These are phyloP conservation scores for Myxozyma neotropica DNA, from an alignment of 805 yeast genomes.

Conservation along the genomic window DNA sequence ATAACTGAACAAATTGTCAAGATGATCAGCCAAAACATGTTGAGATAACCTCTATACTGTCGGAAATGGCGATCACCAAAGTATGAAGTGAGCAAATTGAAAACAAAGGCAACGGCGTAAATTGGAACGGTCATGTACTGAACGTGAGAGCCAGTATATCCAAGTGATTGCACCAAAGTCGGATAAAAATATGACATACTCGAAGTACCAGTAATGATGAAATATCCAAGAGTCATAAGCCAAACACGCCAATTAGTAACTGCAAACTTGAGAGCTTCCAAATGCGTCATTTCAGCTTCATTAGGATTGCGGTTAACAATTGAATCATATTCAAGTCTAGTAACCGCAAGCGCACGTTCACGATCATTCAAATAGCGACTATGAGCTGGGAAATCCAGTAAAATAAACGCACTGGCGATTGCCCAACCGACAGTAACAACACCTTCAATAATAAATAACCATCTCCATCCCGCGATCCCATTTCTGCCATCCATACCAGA, in stretches of 20 bases:
- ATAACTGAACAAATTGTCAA: slow-evolving; percentile 14
- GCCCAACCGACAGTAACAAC: slow-evolving; percentile 18
- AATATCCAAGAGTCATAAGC: slow-evolving; percentile 16
- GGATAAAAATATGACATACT: slow-evolving; percentile 24
- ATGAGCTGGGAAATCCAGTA: slow-evolving; percentile 24
- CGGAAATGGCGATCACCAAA: slow-evolving; percentile 19
- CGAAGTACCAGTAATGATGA: slow-evolving; percentile 12
- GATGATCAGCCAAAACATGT: slow-evolving; percentile 12
- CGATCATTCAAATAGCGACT: slow-evolving; percentile 8
- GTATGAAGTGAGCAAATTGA: slow-evolving; percentile 6
- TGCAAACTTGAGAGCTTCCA: slow-evolving; percentile 14
- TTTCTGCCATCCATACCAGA: slow-evolving; percentile 50
- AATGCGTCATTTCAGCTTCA: slow-evolving; percentile 1
- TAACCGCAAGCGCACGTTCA: slow-evolving; percentile 15
- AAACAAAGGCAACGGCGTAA: slow-evolving; percentile 52
- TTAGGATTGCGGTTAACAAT: background rate
- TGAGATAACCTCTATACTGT: slow-evolving; percentile 17
- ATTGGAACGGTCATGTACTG: slow-evolving; percentile 83
- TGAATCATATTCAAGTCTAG: slow-evolving; percentile 21
- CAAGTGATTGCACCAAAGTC: slow-evolving; percentile 13
- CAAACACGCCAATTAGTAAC: slow-evolving; percentile 16
- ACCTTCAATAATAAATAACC: slow-evolving; percentile 54
- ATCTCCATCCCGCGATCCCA: slow-evolving; percentile 69
- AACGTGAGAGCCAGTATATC: slow-evolving; percentile 65
- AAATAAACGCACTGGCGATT: slow-evolving; percentile 1